Conservation (phyloP, 768 basidiomycete genomes). For the Tubosaeta brunneosetosa region DNA sequence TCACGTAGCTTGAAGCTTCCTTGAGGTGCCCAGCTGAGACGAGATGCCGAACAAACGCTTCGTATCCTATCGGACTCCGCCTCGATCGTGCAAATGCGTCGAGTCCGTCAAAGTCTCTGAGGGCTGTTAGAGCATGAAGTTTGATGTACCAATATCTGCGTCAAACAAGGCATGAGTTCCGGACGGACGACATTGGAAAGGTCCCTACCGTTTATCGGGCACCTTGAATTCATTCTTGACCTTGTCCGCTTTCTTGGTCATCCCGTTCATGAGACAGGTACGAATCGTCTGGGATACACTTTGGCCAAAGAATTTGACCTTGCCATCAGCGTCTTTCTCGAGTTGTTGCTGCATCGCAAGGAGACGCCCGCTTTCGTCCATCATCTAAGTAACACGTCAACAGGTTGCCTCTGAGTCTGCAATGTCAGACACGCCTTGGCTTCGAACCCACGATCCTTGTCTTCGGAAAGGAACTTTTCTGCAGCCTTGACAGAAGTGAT, state of each 20-base stretch:
- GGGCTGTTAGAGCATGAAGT: constrained; percentile 72
- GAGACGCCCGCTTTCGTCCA: constrained; percentile 80
- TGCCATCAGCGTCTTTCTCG: constrained; percentile 79
- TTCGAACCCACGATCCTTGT: constrained; percentile 88
- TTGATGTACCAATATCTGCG: constrained; percentile 92
- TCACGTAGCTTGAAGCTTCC: constrained; percentile 75
- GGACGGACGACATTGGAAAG: not conserved
- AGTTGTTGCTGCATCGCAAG: constrained; percentile 79
- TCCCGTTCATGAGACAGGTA: constrained; percentile 67
- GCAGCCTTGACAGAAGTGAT: constrained; percentile 73
- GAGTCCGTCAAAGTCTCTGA: constrained; percentile 80
- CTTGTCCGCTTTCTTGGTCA: constrained; percentile 87
- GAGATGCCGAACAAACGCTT: constrained; percentile 79
- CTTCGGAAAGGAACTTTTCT: constrained; percentile 91
- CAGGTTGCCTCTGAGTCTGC: fast-evolving
- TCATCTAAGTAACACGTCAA: constrained; percentile 57
- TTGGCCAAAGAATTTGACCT: constrained; percentile 73
- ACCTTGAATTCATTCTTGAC: constrained; percentile 89
- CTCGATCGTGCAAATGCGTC: constrained; percentile 83
- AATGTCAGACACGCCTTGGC: constrained; percentile 58
- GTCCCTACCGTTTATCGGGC: constrained; percentile 80
- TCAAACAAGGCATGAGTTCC: not conserved
- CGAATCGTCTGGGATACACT: constrained; percentile 87
- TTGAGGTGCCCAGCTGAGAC: constrained; percentile 67
- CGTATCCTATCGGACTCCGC: constrained; percentile 93